Conservation (phyloP, 164 flowering plant genomes). For the Aristolochia fimbriata region DNA sequence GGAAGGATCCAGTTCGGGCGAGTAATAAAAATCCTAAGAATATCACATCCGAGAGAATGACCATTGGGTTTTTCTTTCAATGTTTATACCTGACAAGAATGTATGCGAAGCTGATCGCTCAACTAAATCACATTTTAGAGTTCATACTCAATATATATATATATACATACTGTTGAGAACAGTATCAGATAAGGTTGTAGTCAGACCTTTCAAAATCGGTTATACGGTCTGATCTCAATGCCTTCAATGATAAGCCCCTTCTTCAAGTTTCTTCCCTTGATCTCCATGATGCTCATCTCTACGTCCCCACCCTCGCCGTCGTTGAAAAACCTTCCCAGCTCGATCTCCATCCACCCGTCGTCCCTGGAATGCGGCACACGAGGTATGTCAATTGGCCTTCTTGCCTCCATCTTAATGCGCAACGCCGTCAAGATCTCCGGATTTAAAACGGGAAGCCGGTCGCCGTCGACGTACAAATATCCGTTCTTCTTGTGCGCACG, state of each 20-base stretch:
- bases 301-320: conserved; percentile 15
- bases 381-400: no score
- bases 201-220: not conserved
- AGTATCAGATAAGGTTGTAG: not conserved
- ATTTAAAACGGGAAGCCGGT: no score
- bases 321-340: conserved; percentile 34
- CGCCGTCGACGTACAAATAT: not conserved
- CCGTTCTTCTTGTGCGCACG: conserved; percentile 1
- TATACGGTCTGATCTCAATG: conserved; percentile 39
- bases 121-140: not conserved
- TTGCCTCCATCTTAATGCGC: not conserved
- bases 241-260: conserved; percentile 50
- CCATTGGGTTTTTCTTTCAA: no score
- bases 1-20: not conserved
- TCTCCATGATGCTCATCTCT: conserved; percentile 25
- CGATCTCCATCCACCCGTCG: conserved; percentile 50
- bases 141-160: no score
- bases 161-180: not conserved
- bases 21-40: not conserved
- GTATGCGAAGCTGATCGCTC: no score
- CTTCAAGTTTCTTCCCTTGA: conserved; percentile 28
- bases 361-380: conserved; percentile 9
- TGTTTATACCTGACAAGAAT: no score
- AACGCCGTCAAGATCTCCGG: no score
- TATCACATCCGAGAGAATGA: no score